Percentiles rank a stretch among this genome's conserved stretches.
These are phyloP conservation scores for Macrophomina phaseolina DNA, from an alignment of 2,329 filamentous ascomycete species.

Conservation along the genomic window DNA sequence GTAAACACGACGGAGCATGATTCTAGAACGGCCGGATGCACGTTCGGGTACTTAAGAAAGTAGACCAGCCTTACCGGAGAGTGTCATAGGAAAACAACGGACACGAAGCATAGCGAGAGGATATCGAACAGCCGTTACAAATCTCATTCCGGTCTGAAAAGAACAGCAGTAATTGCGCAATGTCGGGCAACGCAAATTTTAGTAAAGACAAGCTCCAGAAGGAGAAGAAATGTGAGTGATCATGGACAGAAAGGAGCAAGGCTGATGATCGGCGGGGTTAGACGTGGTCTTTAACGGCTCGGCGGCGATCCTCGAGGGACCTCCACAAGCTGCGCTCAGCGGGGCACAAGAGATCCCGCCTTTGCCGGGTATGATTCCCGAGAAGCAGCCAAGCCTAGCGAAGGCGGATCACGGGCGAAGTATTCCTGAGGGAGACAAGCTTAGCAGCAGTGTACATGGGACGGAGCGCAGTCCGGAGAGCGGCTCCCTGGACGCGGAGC, in stretches of 20 bases:
- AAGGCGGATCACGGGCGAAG: neutral
- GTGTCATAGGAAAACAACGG: neutral
- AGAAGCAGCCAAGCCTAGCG: neutral
- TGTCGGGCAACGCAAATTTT: neutral
- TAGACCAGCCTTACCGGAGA: neutral
- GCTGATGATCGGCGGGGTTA: neutral
- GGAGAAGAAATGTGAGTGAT: neutral
- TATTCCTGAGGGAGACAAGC: neutral
- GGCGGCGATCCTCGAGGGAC: conserved; percentile 8
- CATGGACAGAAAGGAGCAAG: neutral
- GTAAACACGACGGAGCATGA: neutral
- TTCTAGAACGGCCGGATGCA: neutral
- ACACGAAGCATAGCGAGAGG: neutral
- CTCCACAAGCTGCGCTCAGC: neutral
- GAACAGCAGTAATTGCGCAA: neutral
- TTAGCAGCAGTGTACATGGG: no score
- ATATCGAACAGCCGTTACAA: neutral
- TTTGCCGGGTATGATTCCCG: neutral
- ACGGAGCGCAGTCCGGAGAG: no score
- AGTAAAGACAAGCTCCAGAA: neutral
- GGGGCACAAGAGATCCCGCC: neutral
- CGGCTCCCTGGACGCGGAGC: no score
- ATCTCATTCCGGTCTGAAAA: neutral
- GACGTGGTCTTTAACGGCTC: conserved; percentile 19
- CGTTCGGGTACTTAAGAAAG: neutral